phyloP scores from a whole-genome alignment of 208 protist genomes.

The Trypanosomatidae sp. region DNA sequence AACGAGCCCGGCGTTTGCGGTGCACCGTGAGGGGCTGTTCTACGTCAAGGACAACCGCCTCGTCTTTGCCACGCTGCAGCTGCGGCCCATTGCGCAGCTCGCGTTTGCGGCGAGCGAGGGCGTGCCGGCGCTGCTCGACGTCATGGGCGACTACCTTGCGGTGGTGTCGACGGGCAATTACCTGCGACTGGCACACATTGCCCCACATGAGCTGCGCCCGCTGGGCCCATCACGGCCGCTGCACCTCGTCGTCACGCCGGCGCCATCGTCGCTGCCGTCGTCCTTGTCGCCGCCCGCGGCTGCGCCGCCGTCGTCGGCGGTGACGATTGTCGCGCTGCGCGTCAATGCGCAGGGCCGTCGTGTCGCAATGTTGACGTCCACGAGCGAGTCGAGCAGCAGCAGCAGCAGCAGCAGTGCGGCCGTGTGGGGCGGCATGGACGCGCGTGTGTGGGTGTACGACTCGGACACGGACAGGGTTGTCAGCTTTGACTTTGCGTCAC shows the following conservation, averaged over 20 bases:
- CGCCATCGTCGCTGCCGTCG: not conserved
- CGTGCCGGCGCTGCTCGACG: constrained; percentile 59
- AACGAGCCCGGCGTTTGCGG: constrained; percentile 58
- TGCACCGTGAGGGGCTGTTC: constrained; percentile 77
- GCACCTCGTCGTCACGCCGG: constrained; percentile 8
- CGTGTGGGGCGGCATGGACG: constrained; percentile 24
- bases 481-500: constrained; percentile 61
- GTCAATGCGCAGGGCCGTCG: constrained; percentile 77
- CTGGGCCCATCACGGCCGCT: constrained; percentile 59
- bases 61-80: constrained; percentile 66
- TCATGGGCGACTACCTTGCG: constrained; percentile 85
- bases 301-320: not conserved
- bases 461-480: constrained; percentile 74
- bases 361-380: constrained; percentile 59
- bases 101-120: constrained; percentile 83
- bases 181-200: constrained; percentile 65
- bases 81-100: constrained; percentile 60
- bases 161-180: constrained; percentile 66
- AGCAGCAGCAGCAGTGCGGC: too few species aligned
- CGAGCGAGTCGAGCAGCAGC: too few species aligned
- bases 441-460: constrained; percentile 84
- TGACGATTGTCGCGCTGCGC: constrained; percentile 36
- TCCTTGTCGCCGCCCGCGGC: not conserved
- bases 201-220: constrained; percentile 40
- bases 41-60: constrained; percentile 73